Conservation (phyloP, 177 flowering plant species). For the Tripterygium wilfordii region DNA sequence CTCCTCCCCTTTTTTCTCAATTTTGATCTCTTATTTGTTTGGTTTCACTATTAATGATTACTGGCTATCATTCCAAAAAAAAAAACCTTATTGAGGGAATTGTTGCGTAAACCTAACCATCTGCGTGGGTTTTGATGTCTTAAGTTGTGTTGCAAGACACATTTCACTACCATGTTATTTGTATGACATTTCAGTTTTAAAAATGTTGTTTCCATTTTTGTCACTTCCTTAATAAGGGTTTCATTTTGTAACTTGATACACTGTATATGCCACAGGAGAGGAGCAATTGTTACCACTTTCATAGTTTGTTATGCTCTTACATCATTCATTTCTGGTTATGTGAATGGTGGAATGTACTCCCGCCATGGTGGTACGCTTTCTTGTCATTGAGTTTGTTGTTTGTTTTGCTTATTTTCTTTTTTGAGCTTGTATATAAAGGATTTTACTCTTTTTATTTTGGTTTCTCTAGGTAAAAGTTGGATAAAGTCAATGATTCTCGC, state of each 20-base stretch:
- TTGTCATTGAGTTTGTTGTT: background rate
- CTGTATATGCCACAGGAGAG: conserved; percentile 90
- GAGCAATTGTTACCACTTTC: conserved; percentile 95
- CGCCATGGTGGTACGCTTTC: conserved; percentile 77
- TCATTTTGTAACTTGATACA: no score
- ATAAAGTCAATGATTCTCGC: conserved; percentile 90
- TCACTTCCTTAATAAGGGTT: no score
- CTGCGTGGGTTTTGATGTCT: no score
- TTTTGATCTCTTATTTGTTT: no score
- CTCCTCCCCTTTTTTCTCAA: background rate
- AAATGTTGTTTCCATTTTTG: no score
- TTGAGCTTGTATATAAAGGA: background rate
- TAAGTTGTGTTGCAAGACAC: no score
- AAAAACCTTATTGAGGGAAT: no score
- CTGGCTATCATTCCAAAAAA: no score
- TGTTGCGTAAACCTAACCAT: no score
- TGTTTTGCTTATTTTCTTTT: conserved; percentile 1
- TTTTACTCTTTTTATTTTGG: conserved; percentile 1
- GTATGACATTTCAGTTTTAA: no score
- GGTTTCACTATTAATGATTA: no score
- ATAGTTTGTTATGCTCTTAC: conserved; percentile 95
- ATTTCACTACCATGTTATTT: no score
- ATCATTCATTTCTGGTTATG: conserved; percentile 95
- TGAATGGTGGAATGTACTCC: conserved; percentile 94
- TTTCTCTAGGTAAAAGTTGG: conserved; percentile 88